These are phyloP conservation scores for Wickerhamiella azyma DNA, from an alignment of 805 yeast genomes.

Conservation along the genomic window DNA sequence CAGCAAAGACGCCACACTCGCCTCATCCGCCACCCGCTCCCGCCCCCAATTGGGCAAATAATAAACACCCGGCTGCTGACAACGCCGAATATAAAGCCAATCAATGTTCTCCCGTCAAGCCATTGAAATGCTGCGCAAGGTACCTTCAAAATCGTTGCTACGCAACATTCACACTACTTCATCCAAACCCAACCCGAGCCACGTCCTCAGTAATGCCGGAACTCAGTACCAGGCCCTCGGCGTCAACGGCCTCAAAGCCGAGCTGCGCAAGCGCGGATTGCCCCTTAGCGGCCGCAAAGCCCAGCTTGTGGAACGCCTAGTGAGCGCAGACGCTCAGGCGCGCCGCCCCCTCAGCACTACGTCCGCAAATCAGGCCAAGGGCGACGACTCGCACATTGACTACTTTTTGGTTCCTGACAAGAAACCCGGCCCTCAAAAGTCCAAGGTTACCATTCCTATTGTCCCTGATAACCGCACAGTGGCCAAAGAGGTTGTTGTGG, in stretches of 20 bases:
- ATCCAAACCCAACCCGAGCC: constrained; percentile 24
- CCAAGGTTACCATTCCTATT: constrained; percentile 22
- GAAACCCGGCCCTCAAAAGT: constrained; percentile 6
- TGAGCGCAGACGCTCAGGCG: constrained; percentile 15
- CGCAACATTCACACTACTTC: constrained; percentile 20
- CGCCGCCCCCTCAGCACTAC: constrained; percentile 16
- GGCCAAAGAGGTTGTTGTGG: constrained; percentile 9
- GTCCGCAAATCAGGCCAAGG: constrained; percentile 20
- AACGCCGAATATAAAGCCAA: too few relatives aligned
- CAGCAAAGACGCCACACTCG: too few relatives aligned
- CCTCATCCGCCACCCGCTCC: too few relatives aligned
- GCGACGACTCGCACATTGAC: constrained; percentile 27
- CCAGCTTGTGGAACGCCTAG: constrained; percentile 35
- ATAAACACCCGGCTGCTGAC: too few relatives aligned
- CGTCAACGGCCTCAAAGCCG: constrained; percentile 40
- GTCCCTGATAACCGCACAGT: constrained; percentile 19
- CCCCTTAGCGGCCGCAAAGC: constrained; percentile 48
- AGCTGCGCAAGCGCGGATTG: constrained; percentile 47
- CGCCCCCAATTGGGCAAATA: too few relatives aligned
- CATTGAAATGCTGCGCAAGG: constrained; percentile 13
- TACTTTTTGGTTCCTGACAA: constrained; percentile 23
- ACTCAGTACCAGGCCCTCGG: constrained; percentile 31
- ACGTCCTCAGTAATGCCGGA: constrained; percentile 18
- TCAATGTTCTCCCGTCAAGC: too few relatives aligned
- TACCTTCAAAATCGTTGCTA: constrained; percentile 18